A percentile compares a stretch with the other conserved stretches of the same genome.
phyloP scores from a whole-genome alignment of 1,139 yeast genomes.

The Candida tunisiensis region DNA sequence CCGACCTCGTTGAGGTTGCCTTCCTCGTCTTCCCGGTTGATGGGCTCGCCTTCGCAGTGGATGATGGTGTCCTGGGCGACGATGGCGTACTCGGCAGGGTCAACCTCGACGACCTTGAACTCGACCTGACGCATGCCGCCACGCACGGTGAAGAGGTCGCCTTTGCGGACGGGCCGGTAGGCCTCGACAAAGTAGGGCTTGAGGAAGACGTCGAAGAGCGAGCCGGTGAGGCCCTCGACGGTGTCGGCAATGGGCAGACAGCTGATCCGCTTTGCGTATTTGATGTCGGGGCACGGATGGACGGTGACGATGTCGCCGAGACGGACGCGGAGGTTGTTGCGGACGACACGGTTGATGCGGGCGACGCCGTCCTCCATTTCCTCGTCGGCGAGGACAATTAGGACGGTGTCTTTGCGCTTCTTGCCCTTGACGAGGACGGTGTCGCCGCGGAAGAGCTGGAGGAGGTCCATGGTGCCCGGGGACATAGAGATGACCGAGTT shows the following conservation, averaged over 20 bases:
- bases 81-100: slow-evolving; percentile 93
- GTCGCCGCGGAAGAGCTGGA: slow-evolving; percentile 95
- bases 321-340: slow-evolving; percentile 88
- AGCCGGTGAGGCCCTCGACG: slow-evolving; percentile 95
- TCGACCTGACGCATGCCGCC: slow-evolving; percentile 99
- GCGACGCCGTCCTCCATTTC: slow-evolving; percentile 95
- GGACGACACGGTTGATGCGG: slow-evolving; percentile 85
- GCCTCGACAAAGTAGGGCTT: slow-evolving; percentile 99
- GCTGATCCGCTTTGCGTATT: slow-evolving; percentile 84
- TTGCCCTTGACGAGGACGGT: slow-evolving; percentile 95
- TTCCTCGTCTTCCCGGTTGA: slow-evolving; percentile 97
- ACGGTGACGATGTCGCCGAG: slow-evolving; percentile 82
- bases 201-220: slow-evolving; percentile 89
- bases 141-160: slow-evolving; percentile 89
- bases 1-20: slow-evolving; percentile 93
- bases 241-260: slow-evolving; percentile 96
- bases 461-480: slow-evolving; percentile 85
- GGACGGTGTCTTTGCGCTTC: slow-evolving; percentile 95
- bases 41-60: slow-evolving; percentile 99
- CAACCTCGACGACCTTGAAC: slow-evolving; percentile 95
- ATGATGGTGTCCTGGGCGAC: slow-evolving; percentile 97
- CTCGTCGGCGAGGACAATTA: slow-evolving; percentile 91
- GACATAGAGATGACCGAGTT: slow-evolving; percentile 93
- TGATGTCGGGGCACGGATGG: slow-evolving; percentile 96
- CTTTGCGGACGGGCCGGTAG: slow-evolving; percentile 95